phyloP scores from a whole-genome alignment of 2,329 filamentous ascomycete genomes.

The Fusarium euwallaceae region DNA sequence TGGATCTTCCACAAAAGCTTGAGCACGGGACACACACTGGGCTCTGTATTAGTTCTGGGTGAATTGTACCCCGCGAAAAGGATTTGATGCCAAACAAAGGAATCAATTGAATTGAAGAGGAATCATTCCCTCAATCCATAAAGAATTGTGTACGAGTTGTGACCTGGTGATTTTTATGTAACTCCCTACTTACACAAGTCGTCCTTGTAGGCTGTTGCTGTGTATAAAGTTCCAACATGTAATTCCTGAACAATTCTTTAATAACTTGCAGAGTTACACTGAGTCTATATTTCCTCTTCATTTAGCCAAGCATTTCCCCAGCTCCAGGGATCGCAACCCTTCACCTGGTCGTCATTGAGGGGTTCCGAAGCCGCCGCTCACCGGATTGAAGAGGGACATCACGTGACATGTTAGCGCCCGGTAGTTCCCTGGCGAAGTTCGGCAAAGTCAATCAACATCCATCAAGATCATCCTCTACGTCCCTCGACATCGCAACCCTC shows the following conservation, averaged over 20 bases:
- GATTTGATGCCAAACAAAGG: slow-evolving; percentile 47
- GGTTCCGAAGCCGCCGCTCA: slow-evolving; percentile 37
- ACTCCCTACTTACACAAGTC: background rate
- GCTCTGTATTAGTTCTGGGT: slow-evolving; percentile 49
- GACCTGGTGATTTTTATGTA: background rate
- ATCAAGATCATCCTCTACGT: slow-evolving; percentile 64
- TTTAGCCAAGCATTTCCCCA: background rate
- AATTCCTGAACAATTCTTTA: background rate
- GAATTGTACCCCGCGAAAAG: slow-evolving; percentile 42
- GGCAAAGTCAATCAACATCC: slow-evolving; percentile 62
- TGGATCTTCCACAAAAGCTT: slow-evolving; percentile 43
- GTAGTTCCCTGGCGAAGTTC: slow-evolving; percentile 55
- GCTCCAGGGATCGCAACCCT: slow-evolving; percentile 1
- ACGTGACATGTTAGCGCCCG: slow-evolving; percentile 51
- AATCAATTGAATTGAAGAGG: slow-evolving; percentile 47
- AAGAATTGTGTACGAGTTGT: slow-evolving; percentile 6
- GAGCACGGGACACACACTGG: slow-evolving; percentile 44
- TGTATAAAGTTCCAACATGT: background rate
- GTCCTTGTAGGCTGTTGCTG: background rate
- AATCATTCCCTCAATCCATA: slow-evolving; percentile 37
- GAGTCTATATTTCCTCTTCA: background rate
- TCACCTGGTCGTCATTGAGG: slow-evolving; percentile 35
- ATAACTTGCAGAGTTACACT: background rate
- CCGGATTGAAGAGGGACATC: slow-evolving; percentile 35
- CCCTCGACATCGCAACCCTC: slow-evolving; percentile 60